A percentile compares a stretch with the other conserved stretches of the same genome.
phyloP scores from a whole-genome alignment of 2,329 filamentous ascomycete genomes.

The Beauveria sp. region DNA sequence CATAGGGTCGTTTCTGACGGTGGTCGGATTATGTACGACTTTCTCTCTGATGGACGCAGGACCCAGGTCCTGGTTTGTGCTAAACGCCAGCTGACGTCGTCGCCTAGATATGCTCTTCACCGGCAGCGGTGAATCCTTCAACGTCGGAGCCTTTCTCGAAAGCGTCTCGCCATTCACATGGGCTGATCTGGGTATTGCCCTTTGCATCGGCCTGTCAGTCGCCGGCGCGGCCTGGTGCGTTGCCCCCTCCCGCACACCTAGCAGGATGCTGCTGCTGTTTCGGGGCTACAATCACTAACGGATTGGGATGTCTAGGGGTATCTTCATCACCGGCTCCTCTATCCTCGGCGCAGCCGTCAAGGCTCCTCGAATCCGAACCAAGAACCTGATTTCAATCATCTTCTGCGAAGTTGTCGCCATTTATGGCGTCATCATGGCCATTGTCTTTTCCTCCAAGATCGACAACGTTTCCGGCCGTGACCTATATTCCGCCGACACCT shows the following conservation, averaged over 20 bases:
- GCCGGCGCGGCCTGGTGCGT: slow-evolving; percentile 89
- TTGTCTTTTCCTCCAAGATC: slow-evolving; percentile 91
- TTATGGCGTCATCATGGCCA: slow-evolving; percentile 99
- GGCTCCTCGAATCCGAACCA: slow-evolving; percentile 94
- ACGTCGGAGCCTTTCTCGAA: slow-evolving; percentile 93
- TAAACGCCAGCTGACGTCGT: slow-evolving; percentile 9
- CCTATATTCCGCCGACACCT: slow-evolving; percentile 67
- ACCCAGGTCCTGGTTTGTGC: background rate
- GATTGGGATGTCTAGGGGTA: slow-evolving; percentile 59
- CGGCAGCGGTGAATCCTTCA: slow-evolving; percentile 90
- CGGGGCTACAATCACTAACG: slow-evolving; percentile 15
- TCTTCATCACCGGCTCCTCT: slow-evolving; percentile 95
- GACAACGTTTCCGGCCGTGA: slow-evolving; percentile 54
- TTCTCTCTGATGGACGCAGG: slow-evolving; percentile 11
- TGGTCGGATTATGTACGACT: slow-evolving; percentile 72
- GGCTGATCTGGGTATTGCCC: slow-evolving; percentile 81
- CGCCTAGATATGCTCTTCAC: slow-evolving; percentile 92
- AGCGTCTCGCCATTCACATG: slow-evolving; percentile 89
- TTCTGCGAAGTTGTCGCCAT: slow-evolving; percentile 99
- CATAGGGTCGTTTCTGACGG: slow-evolving; percentile 57
- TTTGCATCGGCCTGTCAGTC: slow-evolving; percentile 94
- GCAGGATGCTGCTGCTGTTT: slow-evolving; percentile 8
- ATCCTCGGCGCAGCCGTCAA: slow-evolving; percentile 96
- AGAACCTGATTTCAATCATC: slow-evolving; percentile 99
- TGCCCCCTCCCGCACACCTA: slow-evolving; percentile 24